phyloP scores from a whole-genome alignment of 352 stramenopile genomes.

The Pythium dissotocum region DNA sequence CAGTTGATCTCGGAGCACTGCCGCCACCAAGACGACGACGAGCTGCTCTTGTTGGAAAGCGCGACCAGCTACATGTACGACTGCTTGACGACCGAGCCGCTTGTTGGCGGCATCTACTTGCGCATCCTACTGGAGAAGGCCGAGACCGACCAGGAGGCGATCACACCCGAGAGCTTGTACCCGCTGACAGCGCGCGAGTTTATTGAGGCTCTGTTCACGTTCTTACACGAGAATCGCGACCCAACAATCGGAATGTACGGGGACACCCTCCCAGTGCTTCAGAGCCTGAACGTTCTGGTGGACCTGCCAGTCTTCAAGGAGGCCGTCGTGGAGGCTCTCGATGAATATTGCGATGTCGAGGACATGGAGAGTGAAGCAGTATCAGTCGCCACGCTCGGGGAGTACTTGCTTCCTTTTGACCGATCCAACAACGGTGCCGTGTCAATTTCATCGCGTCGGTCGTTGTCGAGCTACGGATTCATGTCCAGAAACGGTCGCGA shows the following conservation, averaged over 20 bases:
- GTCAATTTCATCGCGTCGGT: conserved; percentile 78
- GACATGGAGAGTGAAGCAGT: conserved; percentile 69
- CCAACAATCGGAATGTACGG: conserved; percentile 74
- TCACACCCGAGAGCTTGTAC: conserved; percentile 60
- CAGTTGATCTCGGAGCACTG: conserved; percentile 77
- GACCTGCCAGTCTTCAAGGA: conserved; percentile 59
- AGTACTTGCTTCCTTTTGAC: conserved; percentile 78
- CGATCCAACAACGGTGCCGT: conserved; percentile 46
- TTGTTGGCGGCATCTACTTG: conserved; percentile 73
- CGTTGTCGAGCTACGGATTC: conserved; percentile 76
- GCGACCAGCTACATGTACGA: conserved; percentile 81
- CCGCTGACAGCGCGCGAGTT: conserved; percentile 57
- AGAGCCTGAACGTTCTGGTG: conserved; percentile 70
- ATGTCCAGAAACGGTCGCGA: conserved; percentile 39
- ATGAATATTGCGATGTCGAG: conserved; percentile 59
- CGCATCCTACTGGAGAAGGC: conserved; percentile 67
- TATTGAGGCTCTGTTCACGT: conserved; percentile 65
- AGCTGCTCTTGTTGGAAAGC: conserved; percentile 68
- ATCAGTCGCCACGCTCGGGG: conserved; percentile 70
- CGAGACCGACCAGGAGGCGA: conserved; percentile 32
- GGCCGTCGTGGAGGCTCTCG: conserved; percentile 63
- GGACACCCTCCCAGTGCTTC: conserved; percentile 69
- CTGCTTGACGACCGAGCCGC: conserved; percentile 67
- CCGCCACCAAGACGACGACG: conserved; percentile 47
- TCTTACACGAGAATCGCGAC: conserved; percentile 79